Percentiles rank a stretch among this genome's conserved stretches.
phyloP scores from a whole-genome alignment of 2,329 filamentous ascomycete species.

The Pseudogymnoascus sp. region DNA sequence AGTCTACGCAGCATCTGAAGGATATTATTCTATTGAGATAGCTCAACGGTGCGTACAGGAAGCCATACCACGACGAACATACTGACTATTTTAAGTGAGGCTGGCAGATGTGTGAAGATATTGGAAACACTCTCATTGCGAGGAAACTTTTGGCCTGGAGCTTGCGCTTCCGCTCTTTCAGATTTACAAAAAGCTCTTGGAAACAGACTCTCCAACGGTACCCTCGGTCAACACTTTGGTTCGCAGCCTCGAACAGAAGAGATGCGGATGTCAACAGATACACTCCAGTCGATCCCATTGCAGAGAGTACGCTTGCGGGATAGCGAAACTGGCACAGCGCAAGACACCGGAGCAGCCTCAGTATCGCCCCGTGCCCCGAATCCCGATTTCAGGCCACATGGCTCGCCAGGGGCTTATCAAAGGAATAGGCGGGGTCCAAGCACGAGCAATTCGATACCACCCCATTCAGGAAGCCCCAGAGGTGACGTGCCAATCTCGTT shows the following conservation, averaged over 20 bases:
- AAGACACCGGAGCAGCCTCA: not conserved
- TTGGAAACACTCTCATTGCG: slow-evolving; percentile 26
- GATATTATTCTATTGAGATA: slow-evolving; percentile 32
- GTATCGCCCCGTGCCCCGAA: not conserved
- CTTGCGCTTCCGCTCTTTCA: slow-evolving; percentile 29
- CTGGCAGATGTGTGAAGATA: slow-evolving; percentile 19
- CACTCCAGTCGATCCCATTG: not conserved
- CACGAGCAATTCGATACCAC: not conserved
- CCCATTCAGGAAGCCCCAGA: not conserved
- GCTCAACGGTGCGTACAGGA: slow-evolving; percentile 33
- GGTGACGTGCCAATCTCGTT: not conserved
- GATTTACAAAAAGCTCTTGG: slow-evolving; percentile 26
- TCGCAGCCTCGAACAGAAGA: not conserved
- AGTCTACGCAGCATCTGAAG: slow-evolving; percentile 41
- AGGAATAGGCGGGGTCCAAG: not conserved
- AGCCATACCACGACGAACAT: slow-evolving; percentile 1
- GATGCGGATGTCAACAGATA: not conserved
- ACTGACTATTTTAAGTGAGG: not conserved
- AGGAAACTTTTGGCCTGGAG: slow-evolving; percentile 29
- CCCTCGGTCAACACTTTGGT: not conserved
- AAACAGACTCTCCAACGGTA: not conserved
- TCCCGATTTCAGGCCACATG: not conserved
- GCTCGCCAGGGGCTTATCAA: not conserved
- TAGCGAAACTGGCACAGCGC: not conserved
- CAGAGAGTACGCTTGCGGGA: not conserved